Conservation (phyloP, 176 grass and related monocot species). For the Avena insularis region DNA sequence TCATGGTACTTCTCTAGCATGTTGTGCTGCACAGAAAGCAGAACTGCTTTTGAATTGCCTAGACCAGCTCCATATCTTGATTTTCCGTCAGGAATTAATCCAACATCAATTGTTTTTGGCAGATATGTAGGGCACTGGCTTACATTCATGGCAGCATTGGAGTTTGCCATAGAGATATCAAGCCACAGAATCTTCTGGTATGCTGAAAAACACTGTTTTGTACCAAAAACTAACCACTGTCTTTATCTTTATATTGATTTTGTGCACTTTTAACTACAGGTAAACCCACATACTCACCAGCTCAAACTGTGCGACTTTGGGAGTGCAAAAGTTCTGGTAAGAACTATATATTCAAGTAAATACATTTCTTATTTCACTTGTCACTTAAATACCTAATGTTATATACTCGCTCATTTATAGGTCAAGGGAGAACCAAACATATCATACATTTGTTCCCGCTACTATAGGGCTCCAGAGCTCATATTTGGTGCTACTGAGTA, state of each 20-base stretch:
- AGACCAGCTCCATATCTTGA: neutral
- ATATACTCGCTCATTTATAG: conserved; percentile 33
- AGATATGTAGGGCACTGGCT: conserved; percentile 82
- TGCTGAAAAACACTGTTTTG: conserved; percentile 18
- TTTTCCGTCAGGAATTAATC: conserved; percentile 19
- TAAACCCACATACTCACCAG: conserved; percentile 83
- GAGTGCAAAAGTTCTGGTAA: conserved; percentile 83
- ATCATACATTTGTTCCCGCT: conserved; percentile 84
- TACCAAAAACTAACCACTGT: neutral
- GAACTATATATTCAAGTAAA: conserved; percentile 24
- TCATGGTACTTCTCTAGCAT: neutral
- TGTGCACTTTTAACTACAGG: conserved; percentile 39
- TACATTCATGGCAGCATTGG: conserved; percentile 86
- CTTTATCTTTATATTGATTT: conserved; percentile 26
- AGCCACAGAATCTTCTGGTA: conserved; percentile 90
- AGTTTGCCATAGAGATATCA: conserved; percentile 85
- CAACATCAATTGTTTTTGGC: conserved; percentile 12
- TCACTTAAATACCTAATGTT: neutral
- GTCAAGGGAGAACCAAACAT: conserved; percentile 88
- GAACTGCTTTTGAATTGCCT: neutral
- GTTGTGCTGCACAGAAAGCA: neutral
- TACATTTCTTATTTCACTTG: neutral
- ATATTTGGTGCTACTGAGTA: conserved; percentile 90
- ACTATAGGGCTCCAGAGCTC: conserved; percentile 85
- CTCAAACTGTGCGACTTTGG: conserved; percentile 85